A percentile compares a stretch with the other conserved stretches of the same genome.
Conservation (phyloP, 108 stramenopile genomes). For the Cyclotella baltica region DNA sequence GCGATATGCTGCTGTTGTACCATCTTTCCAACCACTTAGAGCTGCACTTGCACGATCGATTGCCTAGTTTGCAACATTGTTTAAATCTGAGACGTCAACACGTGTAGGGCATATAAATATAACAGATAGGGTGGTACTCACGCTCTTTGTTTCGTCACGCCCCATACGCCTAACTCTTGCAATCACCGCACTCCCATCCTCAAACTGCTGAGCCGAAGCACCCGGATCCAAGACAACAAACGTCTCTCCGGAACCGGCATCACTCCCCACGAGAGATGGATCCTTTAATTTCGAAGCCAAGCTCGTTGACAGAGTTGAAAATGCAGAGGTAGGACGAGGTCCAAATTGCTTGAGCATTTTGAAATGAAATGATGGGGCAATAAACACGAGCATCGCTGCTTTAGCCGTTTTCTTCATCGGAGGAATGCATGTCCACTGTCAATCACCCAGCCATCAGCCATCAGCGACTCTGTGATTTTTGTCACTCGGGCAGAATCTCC, state of each 20-base stretch:
- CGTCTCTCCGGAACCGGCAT: constrained; percentile 2
- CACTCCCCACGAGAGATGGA: constrained; percentile 43
- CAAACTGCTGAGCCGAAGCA: constrained; percentile 35
- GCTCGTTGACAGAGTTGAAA: constrained; percentile 13
- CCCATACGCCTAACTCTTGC: constrained; percentile 39
- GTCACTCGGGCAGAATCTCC: too few relatives aligned
- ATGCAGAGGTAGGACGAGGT: constrained; percentile 5
- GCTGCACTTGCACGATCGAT: constrained; percentile 50
- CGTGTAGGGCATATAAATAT: neutral
- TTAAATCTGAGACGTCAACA: neutral
- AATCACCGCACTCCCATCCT: constrained; percentile 45
- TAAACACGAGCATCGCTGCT: constrained; percentile 3
- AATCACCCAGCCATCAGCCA: too few relatives aligned
- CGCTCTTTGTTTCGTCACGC: constrained; percentile 36
- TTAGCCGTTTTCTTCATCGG: neutral
- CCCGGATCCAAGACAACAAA: constrained; percentile 47
- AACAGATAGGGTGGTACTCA: constrained; percentile 2
- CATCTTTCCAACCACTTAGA: constrained; percentile 67
- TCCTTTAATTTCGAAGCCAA: constrained; percentile 35
- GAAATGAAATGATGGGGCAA: constrained; percentile 6
- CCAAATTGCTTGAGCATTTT: neutral
- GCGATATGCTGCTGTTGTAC: constrained; percentile 66
- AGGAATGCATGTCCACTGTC: too few relatives aligned
- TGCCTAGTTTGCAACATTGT: constrained; percentile 16
- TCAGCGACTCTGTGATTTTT: too few relatives aligned